Base-by-base conservation (phyloP, 352 stramenopile genomes). In the Halophytophthora batemanensis region DNA sequence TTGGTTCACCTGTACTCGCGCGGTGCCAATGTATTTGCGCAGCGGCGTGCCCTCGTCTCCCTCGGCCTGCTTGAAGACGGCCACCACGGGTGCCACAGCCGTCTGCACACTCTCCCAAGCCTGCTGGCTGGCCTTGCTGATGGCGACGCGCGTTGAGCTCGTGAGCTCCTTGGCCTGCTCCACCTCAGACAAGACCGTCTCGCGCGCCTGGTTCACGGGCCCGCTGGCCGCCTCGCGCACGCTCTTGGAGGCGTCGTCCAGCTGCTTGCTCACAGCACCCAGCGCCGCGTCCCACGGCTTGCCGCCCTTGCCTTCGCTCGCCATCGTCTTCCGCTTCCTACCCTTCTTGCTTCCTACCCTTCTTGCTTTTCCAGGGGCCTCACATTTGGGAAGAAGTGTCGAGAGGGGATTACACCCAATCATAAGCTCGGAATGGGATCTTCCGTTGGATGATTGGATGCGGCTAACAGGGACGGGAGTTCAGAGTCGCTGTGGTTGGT, bases 41-140 rank as follows among this genome's bases (percentile, higher is more conserved):
- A 91, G 58, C 51, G 69, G 51, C 17, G 81, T 91, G 46, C 81
- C 81, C 37, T 91, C 77, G 18, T 64, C 55, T 21, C 69, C 73
- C 17, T 84, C 69, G 25, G 76, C 78, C 55, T 81, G 70, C 50
- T 87, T 64, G 56, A 86, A 91, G 6, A 89, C 61, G 47, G 82
- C 59, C 42, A 82, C 59, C 43, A 87, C 56, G 11, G 77, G 81
- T n/a, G 51, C 57, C 41, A 80, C 63, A 17, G 66, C 45, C 49
- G 53, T 62, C 64, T 72, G 69, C 12, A 82, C 23, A n/a, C 56
- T 36, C 21, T 64, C 58, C 47, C 60, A 77, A 40, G 49, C 74
- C 61, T 81, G 68, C 42, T 74, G 50, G 34, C 66, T 45, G 18
- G 66, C 31, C 42, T 71, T 58, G 34, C 31, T 45, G 52, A 88